phyloP scores from a whole-genome alignment of 352 stramenopile genomes.

The Phytophthora nicotianae region DNA sequence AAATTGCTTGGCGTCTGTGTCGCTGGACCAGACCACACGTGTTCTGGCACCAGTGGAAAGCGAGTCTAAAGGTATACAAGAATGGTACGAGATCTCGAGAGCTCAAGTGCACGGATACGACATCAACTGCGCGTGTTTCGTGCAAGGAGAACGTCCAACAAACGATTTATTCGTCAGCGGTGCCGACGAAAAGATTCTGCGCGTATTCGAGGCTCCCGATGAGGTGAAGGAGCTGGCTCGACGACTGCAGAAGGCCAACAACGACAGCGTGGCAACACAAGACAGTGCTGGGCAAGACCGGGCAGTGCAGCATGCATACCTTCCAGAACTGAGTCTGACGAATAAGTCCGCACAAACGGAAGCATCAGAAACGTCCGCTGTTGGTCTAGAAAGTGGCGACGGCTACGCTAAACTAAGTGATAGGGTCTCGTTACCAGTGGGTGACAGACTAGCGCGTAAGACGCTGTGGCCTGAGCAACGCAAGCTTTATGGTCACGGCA shows the following conservation, averaged over 20 bases:
- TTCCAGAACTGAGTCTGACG: constrained; percentile 77
- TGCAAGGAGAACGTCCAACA: constrained; percentile 19
- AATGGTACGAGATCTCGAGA: constrained; percentile 73
- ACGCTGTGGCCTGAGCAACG: constrained; percentile 78
- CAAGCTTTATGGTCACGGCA: constrained; percentile 83
- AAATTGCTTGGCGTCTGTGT: constrained; percentile 77
- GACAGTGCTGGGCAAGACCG: constrained; percentile 2
- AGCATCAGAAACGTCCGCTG: neutral
- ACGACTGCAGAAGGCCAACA: constrained; percentile 20
- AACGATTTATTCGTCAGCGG: constrained; percentile 73
- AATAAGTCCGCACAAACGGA: constrained; percentile 54
- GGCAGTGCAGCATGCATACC: constrained; percentile 59
- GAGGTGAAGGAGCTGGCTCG: constrained; percentile 43
- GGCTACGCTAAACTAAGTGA: constrained; percentile 24
- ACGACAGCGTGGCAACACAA: neutral
- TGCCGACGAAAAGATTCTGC: constrained; percentile 87
- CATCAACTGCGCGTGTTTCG: constrained; percentile 75
- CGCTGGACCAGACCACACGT: constrained; percentile 74
- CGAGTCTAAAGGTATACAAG: neutral
- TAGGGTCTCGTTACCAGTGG: constrained; percentile 51
- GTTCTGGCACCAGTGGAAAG: constrained; percentile 39
- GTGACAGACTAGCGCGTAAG: constrained; percentile 62
- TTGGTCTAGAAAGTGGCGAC: constrained; percentile 27
- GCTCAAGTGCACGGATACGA: constrained; percentile 85
- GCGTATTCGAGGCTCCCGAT: constrained; percentile 71